A percentile compares a stretch with the other conserved stretches of the same genome.
Conservation (phyloP, 768 basidiomycete species). For the Mycena latifolia region DNA sequence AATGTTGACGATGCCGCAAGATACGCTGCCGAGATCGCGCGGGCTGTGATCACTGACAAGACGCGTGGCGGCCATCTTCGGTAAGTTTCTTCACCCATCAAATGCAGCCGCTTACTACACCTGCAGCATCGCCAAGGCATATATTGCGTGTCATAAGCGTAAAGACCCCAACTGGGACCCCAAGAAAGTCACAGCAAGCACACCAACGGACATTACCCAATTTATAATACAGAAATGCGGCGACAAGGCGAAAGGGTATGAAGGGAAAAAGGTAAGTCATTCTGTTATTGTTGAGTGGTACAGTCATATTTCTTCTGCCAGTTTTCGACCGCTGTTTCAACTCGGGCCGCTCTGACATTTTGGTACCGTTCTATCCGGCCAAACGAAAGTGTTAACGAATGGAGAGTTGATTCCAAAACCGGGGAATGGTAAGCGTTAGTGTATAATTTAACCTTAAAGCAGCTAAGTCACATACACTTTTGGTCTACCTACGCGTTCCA, state of each 20-base stretch:
- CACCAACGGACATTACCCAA: slow-evolving; percentile 2
- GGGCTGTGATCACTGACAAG: slow-evolving; percentile 1
- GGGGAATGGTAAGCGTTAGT: neutral
- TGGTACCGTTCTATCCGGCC: slow-evolving; percentile 31
- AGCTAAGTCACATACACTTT: slow-evolving; percentile 10
- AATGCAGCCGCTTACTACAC: neutral
- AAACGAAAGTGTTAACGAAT: slow-evolving; percentile 30
- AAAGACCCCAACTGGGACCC: slow-evolving; percentile 13
- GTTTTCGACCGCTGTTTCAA: slow-evolving; percentile 35
- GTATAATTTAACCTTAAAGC: neutral
- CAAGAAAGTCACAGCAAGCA: neutral
- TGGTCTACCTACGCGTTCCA: slow-evolving; percentile 36
- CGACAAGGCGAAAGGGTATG: neutral
- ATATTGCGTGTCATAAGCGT: slow-evolving; percentile 15
- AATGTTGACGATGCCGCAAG: neutral
- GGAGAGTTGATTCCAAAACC: slow-evolving; percentile 25
- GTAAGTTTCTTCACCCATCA: neutral
- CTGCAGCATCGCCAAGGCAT: slow-evolving; percentile 10
- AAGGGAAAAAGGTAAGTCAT: slow-evolving; percentile 15
- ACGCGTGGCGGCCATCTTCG: slow-evolving; percentile 1
- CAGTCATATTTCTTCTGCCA: neutral
- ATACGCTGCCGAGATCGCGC: slow-evolving; percentile 7
- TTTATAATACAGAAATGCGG: slow-evolving; percentile 20
- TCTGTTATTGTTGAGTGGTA: neutral
- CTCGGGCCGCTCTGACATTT: slow-evolving; percentile 33